These are phyloP conservation scores for Saturnispora serradocipensis DNA, from an alignment of 805 yeast species.

Conservation along the genomic window DNA sequence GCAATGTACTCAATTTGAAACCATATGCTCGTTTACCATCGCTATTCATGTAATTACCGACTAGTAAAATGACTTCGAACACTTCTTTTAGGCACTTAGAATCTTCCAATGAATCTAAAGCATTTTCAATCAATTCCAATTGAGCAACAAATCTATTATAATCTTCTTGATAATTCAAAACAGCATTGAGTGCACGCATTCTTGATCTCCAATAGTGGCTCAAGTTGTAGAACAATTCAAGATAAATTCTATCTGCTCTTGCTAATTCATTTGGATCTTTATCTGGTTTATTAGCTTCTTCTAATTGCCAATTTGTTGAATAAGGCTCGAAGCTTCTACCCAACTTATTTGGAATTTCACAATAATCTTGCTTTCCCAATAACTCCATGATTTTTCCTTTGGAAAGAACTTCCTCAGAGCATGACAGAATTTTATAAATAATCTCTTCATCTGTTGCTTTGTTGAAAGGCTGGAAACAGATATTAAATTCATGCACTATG, in stretches of 20 bases:
- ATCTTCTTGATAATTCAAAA: conserved; percentile 67
- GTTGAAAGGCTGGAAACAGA: conserved; percentile 76
- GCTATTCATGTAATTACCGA: conserved; percentile 96
- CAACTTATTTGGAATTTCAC: conserved; percentile 63
- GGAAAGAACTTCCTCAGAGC: conserved; percentile 63
- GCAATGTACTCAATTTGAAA: conserved; percentile 82
- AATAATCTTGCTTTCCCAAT: conserved; percentile 63
- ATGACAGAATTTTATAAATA: conserved; percentile 60
- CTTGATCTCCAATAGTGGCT: conserved; percentile 90
- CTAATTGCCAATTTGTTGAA: conserved; percentile 55
- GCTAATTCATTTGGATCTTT: conserved; percentile 72
- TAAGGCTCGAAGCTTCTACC: conserved; percentile 74
- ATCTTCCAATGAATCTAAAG: conserved; percentile 53
- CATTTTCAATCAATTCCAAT: conserved; percentile 61
- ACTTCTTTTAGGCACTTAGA: conserved; percentile 64
- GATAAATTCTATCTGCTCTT: conserved; percentile 75
- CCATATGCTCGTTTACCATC: conserved; percentile 88
- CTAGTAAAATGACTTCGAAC: conserved; percentile 75
- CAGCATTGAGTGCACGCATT: conserved; percentile 68
- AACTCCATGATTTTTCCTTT: conserved; percentile 77
- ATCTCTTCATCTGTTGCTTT: conserved; percentile 53
- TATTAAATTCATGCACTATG: conserved; percentile 89
- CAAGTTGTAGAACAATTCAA: conserved; percentile 75
- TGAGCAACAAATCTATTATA: conserved; percentile 62
- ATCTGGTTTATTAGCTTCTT: conserved; percentile 38